Conservation (phyloP, 192 early-diverging fungal species). For the Entomortierella lignicola region DNA sequence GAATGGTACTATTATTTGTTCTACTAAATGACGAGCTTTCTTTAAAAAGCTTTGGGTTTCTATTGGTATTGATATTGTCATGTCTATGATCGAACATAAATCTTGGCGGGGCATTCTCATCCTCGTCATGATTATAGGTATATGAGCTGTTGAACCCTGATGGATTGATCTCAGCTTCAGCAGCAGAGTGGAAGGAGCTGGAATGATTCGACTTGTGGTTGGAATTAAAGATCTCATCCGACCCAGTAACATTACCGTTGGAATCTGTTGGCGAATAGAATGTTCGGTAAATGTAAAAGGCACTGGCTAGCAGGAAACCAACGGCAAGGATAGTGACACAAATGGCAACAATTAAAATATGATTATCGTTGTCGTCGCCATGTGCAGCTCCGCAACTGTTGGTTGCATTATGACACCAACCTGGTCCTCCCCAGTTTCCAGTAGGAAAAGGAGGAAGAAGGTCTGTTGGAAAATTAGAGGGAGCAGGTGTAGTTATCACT, state of each 20-base stretch:
- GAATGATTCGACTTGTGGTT: neutral
- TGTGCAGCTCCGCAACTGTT: too few species aligned
- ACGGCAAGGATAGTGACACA: constrained; percentile 6
- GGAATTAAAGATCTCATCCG: neutral
- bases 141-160: neutral
- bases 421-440: neutral
- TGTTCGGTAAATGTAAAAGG: constrained; percentile 23
- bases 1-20: neutral
- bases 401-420: too few species aligned
- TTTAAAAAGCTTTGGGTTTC: constrained; percentile 18
- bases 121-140: constrained; percentile 16
- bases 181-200: neutral
- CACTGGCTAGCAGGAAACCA: neutral
- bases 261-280: constrained; percentile 6
- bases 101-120: constrained; percentile 8
- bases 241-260: neutral
- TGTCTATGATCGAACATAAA: constrained; percentile 29
- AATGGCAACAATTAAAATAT: constrained; percentile 10
- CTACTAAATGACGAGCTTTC: neutral
- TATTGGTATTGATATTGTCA: constrained; percentile 24
- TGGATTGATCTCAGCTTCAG: neutral
- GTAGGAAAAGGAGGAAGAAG: neutral
- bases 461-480: neutral
- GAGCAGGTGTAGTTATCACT: neutral
- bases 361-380: too few species aligned